These are phyloP conservation scores for Eleusine coracana DNA, from an alignment of 176 grass and related monocot species.

Conservation along the genomic window DNA sequence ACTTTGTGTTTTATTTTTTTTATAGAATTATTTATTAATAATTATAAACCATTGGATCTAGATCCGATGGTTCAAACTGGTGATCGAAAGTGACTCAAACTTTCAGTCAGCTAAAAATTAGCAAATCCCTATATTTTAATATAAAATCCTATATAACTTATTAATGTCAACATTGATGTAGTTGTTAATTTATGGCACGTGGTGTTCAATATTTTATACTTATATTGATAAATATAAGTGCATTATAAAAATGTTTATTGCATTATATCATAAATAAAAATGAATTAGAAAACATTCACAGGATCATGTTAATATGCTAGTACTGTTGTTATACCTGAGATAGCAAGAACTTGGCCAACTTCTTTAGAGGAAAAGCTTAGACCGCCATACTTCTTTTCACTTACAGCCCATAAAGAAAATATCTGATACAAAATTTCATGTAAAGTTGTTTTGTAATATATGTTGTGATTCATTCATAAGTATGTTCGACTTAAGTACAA, in stretches of 20 bases:
- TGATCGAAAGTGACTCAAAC: too few relatives aligned
- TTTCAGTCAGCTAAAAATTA: too few relatives aligned
- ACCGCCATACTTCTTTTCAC: constrained; percentile 61
- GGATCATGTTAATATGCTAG: background rate
- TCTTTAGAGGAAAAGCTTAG: constrained; percentile 69
- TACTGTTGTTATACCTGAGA: constrained; percentile 47
- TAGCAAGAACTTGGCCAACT: constrained; percentile 62
- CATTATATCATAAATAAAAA: background rate
- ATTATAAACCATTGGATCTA: too few relatives aligned
- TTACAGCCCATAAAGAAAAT: constrained; percentile 75
- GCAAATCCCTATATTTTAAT: background rate
- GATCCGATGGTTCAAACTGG: too few relatives aligned
- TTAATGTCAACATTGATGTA: background rate
- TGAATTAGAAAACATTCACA: background rate
- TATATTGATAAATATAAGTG: background rate
- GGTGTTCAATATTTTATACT: background rate
- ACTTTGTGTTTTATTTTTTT: too few relatives aligned
- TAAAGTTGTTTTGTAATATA: background rate
- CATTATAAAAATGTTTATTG: background rate
- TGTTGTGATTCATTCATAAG: background rate
- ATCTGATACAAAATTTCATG: constrained; percentile 45
- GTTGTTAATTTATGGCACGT: background rate
- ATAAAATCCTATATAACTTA: background rate
- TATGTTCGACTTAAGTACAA: background rate
- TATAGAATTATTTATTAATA: too few relatives aligned